A percentile compares a stretch with the other conserved stretches of the same genome.
Evolutionary conservation across 148 eudicot species (phyloP).

Genomic region (Cornus suecica): DNA sequence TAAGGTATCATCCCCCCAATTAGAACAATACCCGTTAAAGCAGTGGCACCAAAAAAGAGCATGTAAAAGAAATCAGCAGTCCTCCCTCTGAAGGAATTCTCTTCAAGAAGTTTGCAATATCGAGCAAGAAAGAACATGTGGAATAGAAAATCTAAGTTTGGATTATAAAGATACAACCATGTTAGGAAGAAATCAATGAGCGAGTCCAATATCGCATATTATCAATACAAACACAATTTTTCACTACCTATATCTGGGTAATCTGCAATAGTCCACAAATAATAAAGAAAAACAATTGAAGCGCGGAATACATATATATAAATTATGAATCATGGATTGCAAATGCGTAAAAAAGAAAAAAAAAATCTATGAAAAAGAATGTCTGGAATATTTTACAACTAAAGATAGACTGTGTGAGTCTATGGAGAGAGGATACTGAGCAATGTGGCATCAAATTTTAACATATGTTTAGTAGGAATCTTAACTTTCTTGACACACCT

Average conservation of each 20-base stretch:
- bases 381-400: no score
- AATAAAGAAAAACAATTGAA: not conserved
- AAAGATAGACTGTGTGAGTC: no score
- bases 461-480: no score
- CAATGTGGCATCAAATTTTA: no score
- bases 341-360: no score
- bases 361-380: no score
- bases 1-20: slow-evolving; percentile 96
- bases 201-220: not conserved
- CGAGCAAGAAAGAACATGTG: slow-evolving; percentile 99
- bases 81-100: slow-evolving; percentile 90
- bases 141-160: slow-evolving; percentile 95
- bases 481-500: no score
- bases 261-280: not conserved
- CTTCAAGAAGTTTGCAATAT: slow-evolving; percentile 98
- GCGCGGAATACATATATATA: not conserved
- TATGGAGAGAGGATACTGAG: no score
- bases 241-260: not conserved
- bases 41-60: slow-evolving; percentile 91
- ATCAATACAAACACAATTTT: not conserved
- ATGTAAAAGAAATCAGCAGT: slow-evolving; percentile 98
- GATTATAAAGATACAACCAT: slow-evolving; percentile 11
- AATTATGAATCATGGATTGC: not conserved
- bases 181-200: not conserved
- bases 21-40: slow-evolving; percentile 88